These are phyloP conservation scores for Fusarium austroafricanum DNA, from an alignment of 2,329 filamentous ascomycete genomes.

Conservation along the genomic window DNA sequence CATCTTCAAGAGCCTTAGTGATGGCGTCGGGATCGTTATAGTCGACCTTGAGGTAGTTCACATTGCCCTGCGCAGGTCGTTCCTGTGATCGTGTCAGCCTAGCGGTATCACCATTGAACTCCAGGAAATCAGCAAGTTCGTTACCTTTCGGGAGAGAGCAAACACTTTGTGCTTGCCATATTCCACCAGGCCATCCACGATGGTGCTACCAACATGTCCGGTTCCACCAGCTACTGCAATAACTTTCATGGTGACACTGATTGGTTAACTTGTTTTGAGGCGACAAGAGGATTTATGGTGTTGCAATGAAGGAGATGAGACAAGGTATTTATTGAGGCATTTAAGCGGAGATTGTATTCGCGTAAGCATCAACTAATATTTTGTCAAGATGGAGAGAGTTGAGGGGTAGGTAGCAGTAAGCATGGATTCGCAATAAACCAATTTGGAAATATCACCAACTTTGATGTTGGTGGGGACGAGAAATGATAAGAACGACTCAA, in stretches of 20 bases:
- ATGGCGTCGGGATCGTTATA: slow-evolving; percentile 1
- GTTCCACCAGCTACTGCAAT: slow-evolving; percentile 38
- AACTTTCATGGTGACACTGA: slow-evolving; percentile 28
- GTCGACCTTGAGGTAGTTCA: slow-evolving; percentile 26
- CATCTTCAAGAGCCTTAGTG: slow-evolving; percentile 1
- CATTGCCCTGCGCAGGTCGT: neutral
- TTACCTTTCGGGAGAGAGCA: slow-evolving; percentile 27
- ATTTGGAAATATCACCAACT: neutral
- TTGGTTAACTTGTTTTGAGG: fast-evolving
- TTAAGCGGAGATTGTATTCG: fast-evolving
- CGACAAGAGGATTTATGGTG: neutral
- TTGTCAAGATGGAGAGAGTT: neutral
- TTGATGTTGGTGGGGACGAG: neutral
- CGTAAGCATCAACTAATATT: neutral
- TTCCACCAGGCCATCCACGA: slow-evolving; percentile 34
- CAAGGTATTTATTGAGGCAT: no score
- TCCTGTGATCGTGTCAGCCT: neutral
- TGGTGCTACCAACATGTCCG: slow-evolving; percentile 31
- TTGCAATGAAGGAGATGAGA: fast-evolving
- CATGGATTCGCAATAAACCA: neutral
- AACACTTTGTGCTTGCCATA: slow-evolving; percentile 31
- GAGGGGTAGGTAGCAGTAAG: neutral
- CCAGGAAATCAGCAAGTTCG: fast-evolving
- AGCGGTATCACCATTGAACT: fast-evolving
- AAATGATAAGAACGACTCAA: no score